A percentile compares a stretch with the other conserved stretches of the same genome.
Evolutionary conservation across 1,284 basidiomycete genomes (phyloP).

Genomic region (Fistulinella cinereoalba): DNA sequence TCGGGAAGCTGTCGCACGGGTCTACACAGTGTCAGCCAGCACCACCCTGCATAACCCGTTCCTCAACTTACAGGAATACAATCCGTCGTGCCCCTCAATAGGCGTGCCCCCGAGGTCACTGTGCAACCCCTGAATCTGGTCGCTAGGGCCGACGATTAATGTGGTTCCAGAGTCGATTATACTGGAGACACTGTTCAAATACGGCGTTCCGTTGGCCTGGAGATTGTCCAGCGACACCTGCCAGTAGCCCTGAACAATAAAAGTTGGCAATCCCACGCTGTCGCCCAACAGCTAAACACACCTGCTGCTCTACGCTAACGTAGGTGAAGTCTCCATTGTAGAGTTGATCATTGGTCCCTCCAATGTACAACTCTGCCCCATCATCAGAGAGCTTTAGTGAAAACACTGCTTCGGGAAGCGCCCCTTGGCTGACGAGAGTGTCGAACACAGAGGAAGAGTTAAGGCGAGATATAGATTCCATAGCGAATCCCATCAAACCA

Average conservation of each 20-base stretch:
- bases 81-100: background rate
- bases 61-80: slow-evolving; percentile 8
- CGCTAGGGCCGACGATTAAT: slow-evolving; percentile 37
- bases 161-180: slow-evolving; percentile 50
- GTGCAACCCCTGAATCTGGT: slow-evolving; percentile 1
- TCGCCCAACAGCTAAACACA: background rate
- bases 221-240: slow-evolving; percentile 37
- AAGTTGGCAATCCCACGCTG: background rate
- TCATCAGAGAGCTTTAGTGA: slow-evolving; percentile 36
- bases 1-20: slow-evolving; percentile 39
- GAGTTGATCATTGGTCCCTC: slow-evolving; percentile 28
- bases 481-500: slow-evolving; percentile 36
- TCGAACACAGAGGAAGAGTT: slow-evolving; percentile 15
- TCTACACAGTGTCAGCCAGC: slow-evolving; percentile 33
- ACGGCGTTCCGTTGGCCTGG: slow-evolving; percentile 22
- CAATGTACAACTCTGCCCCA: slow-evolving; percentile 38
- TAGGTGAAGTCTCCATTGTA: slow-evolving; percentile 17
- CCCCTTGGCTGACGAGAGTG: slow-evolving; percentile 22
- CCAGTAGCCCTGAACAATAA: slow-evolving; percentile 39
- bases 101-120: slow-evolving; percentile 8
- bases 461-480: slow-evolving; percentile 4
- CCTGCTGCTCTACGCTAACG: slow-evolving; percentile 33
- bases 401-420: slow-evolving; percentile 31
- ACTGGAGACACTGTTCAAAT: slow-evolving; percentile 25
- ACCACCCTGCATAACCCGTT: background rate